These are phyloP conservation scores for Ogataea populi-albae DNA, from an alignment of 805 yeast species.

Conservation along the genomic window DNA sequence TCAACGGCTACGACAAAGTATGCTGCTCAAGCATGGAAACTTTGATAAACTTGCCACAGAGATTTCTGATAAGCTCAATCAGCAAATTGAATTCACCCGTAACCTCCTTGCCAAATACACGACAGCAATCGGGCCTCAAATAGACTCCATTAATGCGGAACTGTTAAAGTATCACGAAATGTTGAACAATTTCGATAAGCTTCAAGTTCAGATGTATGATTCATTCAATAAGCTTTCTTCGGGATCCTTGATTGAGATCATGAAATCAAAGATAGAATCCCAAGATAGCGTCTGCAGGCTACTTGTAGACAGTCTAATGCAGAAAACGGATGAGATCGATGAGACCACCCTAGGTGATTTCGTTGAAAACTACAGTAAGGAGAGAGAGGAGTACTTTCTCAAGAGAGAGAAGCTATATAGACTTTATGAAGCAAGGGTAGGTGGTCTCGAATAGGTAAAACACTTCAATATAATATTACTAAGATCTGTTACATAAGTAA, in stretches of 20 bases:
- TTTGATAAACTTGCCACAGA: slow-evolving; percentile 13
- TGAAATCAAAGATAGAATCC: slow-evolving; percentile 32
- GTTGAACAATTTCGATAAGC: slow-evolving; percentile 19
- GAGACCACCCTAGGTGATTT: slow-evolving; percentile 36
- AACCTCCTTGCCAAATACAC: slow-evolving; percentile 24
- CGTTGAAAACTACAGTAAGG: slow-evolving; percentile 39
- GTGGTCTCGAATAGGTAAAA: slow-evolving; percentile 22
- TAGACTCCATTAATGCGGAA: slow-evolving; percentile 22
- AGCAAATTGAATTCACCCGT: slow-evolving; percentile 37
- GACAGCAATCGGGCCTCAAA: slow-evolving; percentile 21
- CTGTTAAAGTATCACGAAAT: slow-evolving; percentile 21
- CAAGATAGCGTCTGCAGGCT: slow-evolving; percentile 17
- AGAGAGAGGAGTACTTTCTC: slow-evolving; percentile 42
- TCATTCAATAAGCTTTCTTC: slow-evolving; percentile 31
- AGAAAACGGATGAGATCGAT: slow-evolving; percentile 13
- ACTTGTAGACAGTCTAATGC: slow-evolving; percentile 17
- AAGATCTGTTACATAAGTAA: slow-evolving; percentile 1
- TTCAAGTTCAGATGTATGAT: slow-evolving; percentile 31
- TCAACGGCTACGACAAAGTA: slow-evolving; percentile 18
- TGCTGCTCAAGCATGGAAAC: slow-evolving; percentile 14
- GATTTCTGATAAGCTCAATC: slow-evolving; percentile 35
- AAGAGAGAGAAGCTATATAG: slow-evolving; percentile 46
- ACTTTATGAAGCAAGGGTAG: slow-evolving; percentile 43
- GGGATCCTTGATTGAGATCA: slow-evolving; percentile 33
- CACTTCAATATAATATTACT: neutral